Conservation (phyloP, 2,329 filamentous ascomycete genomes). For the Fusarium denticulatum region DNA sequence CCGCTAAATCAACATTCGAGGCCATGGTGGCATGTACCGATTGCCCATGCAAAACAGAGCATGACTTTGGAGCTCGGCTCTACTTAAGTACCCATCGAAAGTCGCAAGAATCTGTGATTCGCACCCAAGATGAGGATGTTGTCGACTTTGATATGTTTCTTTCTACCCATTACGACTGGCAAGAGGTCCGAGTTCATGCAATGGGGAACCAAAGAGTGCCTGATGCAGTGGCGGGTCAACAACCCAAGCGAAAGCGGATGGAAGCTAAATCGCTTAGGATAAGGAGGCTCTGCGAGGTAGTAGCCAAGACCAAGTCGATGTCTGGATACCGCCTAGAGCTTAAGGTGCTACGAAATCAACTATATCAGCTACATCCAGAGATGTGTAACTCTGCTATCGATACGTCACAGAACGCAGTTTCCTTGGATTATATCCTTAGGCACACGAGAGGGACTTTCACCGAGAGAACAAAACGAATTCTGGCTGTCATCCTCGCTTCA, state of each 20-base stretch:
- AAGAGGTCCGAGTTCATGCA: background rate
- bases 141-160: background rate
- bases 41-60: background rate
- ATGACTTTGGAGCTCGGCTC: background rate
- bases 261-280: background rate
- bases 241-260: accelerated
- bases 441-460: accelerated
- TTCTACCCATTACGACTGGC: background rate
- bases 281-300: accelerated
- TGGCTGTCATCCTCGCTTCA: accelerated
- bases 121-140: accelerated
- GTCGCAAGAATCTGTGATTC: accelerated
- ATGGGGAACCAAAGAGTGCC: too few species aligned
- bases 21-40: background rate
- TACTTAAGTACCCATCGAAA: accelerated
- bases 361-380: accelerated
- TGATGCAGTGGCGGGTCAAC: accelerated
- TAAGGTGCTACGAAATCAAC: background rate
- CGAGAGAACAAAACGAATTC: accelerated
- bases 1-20: accelerated
- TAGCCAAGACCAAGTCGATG: background rate
- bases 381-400: background rate
- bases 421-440: accelerated
- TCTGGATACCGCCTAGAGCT: background rate
- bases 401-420: background rate